These are phyloP conservation scores for Colletotrichum aenigma DNA, from an alignment of 2,329 filamentous ascomycete species.

Conservation along the genomic window DNA sequence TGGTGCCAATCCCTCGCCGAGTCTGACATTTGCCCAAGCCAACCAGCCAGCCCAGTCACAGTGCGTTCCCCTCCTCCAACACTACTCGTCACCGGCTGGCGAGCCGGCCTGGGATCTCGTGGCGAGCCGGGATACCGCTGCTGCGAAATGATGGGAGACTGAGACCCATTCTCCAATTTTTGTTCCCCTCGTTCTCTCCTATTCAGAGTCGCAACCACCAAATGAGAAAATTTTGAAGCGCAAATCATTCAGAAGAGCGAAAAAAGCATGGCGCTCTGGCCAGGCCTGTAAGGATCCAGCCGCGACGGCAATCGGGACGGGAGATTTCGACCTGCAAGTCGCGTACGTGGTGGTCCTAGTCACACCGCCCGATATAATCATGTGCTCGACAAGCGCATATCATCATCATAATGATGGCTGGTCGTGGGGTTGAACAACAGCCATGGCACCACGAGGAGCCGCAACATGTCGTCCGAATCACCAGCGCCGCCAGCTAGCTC, in stretches of 20 bases:
- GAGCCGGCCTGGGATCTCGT: neutral
- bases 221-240: neutral
- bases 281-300: neutral
- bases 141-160: neutral
- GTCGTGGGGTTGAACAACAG: neutral
- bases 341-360: neutral
- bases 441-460: neutral
- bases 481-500: neutral
- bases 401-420: neutral
- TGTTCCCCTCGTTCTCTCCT: neutral
- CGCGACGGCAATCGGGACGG: neutral
- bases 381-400: constrained; percentile 12
- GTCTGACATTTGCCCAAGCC: neutral
- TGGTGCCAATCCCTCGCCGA: neutral
- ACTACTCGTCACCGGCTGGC: neutral
- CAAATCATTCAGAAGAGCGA: neutral
- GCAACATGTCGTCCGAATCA: neutral
- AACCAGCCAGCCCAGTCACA: neutral
- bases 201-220: neutral
- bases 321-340: constrained; percentile 16
- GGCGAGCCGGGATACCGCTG: constrained; percentile 5
- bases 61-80: neutral
- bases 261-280: neutral
- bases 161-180: constrained; percentile 4
- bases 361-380: constrained; percentile 1